phyloP scores from a whole-genome alignment of 2,329 filamentous ascomycete genomes.

The Kalmusia sp. region DNA sequence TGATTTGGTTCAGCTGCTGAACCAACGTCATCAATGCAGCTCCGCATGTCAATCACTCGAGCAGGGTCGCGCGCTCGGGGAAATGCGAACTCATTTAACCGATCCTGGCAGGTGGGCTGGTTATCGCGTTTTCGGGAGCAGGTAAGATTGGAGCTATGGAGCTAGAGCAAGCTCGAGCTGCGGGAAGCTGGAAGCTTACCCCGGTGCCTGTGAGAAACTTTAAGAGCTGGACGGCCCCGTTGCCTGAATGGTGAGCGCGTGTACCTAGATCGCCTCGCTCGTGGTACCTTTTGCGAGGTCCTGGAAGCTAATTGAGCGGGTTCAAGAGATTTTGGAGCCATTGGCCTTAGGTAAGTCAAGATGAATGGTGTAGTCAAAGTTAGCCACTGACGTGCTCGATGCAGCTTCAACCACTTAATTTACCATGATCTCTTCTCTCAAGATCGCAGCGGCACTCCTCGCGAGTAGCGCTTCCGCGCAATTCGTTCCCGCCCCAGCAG shows the following conservation, averaged over 20 bases:
- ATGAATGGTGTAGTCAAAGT: neutral
- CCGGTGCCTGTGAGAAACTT: neutral
- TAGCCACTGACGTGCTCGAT: neutral
- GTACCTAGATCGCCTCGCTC: neutral
- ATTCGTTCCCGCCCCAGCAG: slow-evolving; percentile 54
- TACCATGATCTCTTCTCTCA: slow-evolving; percentile 1
- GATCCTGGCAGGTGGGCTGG: slow-evolving; percentile 4
- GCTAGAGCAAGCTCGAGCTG: neutral
- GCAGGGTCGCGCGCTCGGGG: neutral
- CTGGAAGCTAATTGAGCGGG: neutral
- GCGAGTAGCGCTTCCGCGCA: slow-evolving; percentile 40
- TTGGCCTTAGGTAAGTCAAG: neutral
- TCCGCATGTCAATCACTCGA: neutral
- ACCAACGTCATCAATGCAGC: slow-evolving; percentile 1
- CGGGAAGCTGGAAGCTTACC: neutral
- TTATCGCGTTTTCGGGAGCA: neutral
- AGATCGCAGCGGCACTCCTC: slow-evolving; percentile 13
- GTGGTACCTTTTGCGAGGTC: neutral
- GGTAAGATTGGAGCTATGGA: neutral
- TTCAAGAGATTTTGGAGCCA: neutral
- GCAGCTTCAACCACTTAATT: neutral
- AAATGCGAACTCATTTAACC: slow-evolving; percentile 1
- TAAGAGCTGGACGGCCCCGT: slow-evolving; percentile 1
- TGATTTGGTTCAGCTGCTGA: neutral
- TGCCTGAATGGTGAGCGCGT: neutral